phyloP scores from a whole-genome alignment of 768 basidiomycete genomes.

The Psilocybe cubensis region DNA sequence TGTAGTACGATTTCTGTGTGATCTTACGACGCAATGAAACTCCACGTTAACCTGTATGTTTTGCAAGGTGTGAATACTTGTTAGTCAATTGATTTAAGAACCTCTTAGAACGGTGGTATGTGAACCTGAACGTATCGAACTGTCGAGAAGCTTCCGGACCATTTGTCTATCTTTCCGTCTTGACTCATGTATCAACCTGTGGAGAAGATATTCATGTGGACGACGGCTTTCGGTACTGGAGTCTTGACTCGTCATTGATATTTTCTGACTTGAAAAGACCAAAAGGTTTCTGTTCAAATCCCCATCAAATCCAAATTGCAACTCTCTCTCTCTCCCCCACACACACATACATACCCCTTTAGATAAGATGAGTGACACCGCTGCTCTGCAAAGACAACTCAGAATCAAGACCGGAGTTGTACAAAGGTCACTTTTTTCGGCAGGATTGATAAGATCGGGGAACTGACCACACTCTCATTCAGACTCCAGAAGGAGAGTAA shows the following conservation, averaged over 20 bases:
- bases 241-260: background rate
- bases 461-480: background rate
- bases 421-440: constrained; percentile 45
- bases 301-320: background rate
- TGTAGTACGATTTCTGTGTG: constrained; percentile 50
- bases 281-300: background rate
- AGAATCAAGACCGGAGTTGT: constrained; percentile 76
- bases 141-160: no score
- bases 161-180: no score
- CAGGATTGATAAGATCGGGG: constrained; percentile 2
- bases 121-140: no score
- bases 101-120: no score
- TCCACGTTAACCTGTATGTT: constrained; percentile 6
- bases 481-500: constrained; percentile 73
- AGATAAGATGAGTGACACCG: constrained; percentile 48
- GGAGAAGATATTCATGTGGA: background rate
- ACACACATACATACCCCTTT: constrained; percentile 3
- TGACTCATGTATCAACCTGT: no score
- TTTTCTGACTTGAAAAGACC: background rate
- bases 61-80: background rate
- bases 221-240: background rate
- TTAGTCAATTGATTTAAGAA: background rate
- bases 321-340: background rate
- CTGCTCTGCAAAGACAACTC: constrained; percentile 63
- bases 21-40: constrained; percentile 46